Percentiles rank a stretch among this genome's conserved stretches.
Conservation (phyloP, 257 asterid genomes). For the Osmanthus fragrans region DNA sequence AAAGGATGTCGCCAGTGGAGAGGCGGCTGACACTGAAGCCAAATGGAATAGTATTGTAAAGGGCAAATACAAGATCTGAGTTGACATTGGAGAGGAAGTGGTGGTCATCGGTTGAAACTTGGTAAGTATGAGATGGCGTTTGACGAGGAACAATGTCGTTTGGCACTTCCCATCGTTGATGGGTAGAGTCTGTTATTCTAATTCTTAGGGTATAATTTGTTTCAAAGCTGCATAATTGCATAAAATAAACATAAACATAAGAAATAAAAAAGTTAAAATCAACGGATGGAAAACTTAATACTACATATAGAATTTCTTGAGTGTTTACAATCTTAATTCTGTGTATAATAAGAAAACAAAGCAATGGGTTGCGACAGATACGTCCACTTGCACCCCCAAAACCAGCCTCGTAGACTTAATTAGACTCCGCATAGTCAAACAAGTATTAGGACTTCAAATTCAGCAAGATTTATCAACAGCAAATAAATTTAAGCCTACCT, state of each 20-base stretch:
- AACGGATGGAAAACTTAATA: too few relatives aligned
- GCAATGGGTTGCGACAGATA: too few relatives aligned
- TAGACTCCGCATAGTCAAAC: too few relatives aligned
- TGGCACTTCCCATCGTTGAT: conserved; percentile 50
- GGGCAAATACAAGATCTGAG: conserved; percentile 39
- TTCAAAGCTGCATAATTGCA: conserved; percentile 28
- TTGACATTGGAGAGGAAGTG: conserved; percentile 17
- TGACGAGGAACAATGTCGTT: conserved; percentile 34
- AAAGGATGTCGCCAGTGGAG: conserved; percentile 41
- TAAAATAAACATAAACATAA: background rate
- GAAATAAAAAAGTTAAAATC: background rate
- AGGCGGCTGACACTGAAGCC: conserved; percentile 38
- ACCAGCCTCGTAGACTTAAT: too few relatives aligned
- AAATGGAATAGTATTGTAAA: conserved; percentile 41
- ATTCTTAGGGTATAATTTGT: conserved; percentile 37
- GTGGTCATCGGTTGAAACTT: background rate
- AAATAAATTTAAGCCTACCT: conserved; percentile 23
- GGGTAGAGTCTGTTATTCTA: conserved; percentile 34
- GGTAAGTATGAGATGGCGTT: background rate
- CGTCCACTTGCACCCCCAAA: too few relatives aligned
- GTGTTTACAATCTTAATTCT: too few relatives aligned
- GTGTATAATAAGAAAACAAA: too few relatives aligned
- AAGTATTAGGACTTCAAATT: background rate
- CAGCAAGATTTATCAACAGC: background rate
- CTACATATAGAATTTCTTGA: too few relatives aligned